Base-by-base conservation (phyloP, 768 basidiomycete species). In the Dentipellis sp. region DNA sequence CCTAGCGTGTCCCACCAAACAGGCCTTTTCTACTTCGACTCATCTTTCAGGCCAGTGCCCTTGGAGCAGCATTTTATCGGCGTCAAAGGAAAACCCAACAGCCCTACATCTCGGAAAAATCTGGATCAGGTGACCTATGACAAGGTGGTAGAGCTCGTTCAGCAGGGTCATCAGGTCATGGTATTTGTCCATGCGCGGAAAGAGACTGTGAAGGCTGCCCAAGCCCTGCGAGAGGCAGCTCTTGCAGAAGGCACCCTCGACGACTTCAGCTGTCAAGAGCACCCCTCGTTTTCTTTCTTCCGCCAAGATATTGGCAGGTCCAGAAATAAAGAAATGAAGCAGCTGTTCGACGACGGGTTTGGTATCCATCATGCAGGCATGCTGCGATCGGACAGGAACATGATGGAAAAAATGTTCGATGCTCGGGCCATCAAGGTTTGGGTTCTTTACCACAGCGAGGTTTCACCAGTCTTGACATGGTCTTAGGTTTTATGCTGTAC, bases 351-450 rank as follows among this genome's bases (percentile, higher is more conserved):
- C 56, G 69, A 73, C 59, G 97, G 97, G 4, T 94, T 98, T 66
- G 97, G 94, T 10, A 97, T 99, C 48, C 95, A 97, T 69, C 97
- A 99, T 71, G 97, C 97, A 38, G 97, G 97, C 3, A 98, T 99
- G 97, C 71, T 99, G 58, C 78, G 97, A 49, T 82, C 86, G 7
- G 97, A 99, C 66, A 78, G 97, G 61, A 97, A 92, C 67, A 81
- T 97, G 77, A 94, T 89, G 83, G 97, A 98, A 70, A 78, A 81
- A 64, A 82, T 97, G 83, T 98, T 99, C 59, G 89, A 88, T 64
- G 86, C 88, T 14, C 81, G 83, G 65, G 88, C 82, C 9, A 93
- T 97, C 69, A 99, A 98, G 78, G 95, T 94, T 46, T 59, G 52
- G 14, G 10, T 11, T 40, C 12, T 12, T 16, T 38, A 0, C 50